Conservation (phyloP, 805 yeast genomes). For the Candida sithepensis region DNA sequence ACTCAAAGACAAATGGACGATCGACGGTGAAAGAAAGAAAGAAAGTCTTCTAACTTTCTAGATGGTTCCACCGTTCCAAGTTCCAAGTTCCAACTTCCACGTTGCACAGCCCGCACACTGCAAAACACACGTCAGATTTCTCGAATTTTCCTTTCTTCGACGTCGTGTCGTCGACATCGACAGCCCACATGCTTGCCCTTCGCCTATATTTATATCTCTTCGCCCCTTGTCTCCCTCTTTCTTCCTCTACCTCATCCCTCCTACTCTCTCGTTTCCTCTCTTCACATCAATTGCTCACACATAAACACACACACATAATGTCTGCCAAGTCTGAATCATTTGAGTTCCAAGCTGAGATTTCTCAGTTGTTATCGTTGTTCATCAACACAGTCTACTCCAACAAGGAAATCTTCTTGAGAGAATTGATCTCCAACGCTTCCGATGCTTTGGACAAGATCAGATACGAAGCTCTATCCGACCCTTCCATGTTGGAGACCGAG, state of each 20-base stretch:
- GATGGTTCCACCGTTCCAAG: no score
- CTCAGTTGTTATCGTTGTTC: constrained; percentile 99
- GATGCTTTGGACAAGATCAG: constrained; percentile 99
- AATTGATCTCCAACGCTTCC: constrained; percentile 96
- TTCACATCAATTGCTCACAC: background rate
- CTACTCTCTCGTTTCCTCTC: background rate
- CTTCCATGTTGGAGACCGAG: constrained; percentile 87
- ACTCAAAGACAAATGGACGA: background rate
- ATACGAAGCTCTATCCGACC: constrained; percentile 92
- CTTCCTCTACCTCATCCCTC: background rate
- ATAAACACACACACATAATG: no score
- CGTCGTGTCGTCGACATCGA: background rate
- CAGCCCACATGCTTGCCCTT: no score
- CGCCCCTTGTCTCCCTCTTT: background rate
- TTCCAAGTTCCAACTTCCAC: no score
- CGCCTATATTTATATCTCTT: no score
- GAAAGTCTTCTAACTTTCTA: background rate
- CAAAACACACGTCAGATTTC: background rate
- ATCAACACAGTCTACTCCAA: constrained; percentile 99
- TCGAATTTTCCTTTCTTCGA: background rate
- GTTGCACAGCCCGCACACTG: no score
- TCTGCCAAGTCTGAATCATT: constrained; percentile 62
- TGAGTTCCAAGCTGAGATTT: constrained; percentile 99
- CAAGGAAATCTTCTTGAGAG: constrained; percentile 99
- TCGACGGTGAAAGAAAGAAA: background rate